A percentile compares a stretch with the other conserved stretches of the same genome.
These are phyloP conservation scores for Vitis riparia DNA, from an alignment of 164 flowering plant species.

Conservation along the genomic window DNA sequence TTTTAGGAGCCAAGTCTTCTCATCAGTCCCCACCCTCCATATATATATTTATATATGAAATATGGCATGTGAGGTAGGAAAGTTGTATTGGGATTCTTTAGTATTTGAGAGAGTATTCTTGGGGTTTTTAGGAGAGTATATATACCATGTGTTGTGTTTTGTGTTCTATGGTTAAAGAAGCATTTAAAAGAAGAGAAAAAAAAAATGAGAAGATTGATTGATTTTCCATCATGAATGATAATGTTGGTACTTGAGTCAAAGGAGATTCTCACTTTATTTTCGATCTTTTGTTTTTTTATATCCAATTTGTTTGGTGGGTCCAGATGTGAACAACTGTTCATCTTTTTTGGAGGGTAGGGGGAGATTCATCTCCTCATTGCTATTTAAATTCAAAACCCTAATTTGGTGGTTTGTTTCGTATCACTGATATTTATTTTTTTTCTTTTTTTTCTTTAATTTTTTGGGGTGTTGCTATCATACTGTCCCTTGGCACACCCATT, in stretches of 20 bases:
- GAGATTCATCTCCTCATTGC: not conserved
- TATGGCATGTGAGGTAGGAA: too few species aligned
- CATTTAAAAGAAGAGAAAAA: too few species aligned
- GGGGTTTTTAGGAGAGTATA: too few species aligned
- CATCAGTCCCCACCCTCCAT: not conserved
- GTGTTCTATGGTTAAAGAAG: too few species aligned
- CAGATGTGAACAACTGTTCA: slow-evolving; percentile 6
- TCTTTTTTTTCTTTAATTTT: not conserved
- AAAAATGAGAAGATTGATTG: not conserved
- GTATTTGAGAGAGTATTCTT: too few species aligned
- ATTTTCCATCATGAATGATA: slow-evolving; percentile 7
- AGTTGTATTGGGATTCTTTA: too few species aligned
- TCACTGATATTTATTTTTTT: not conserved
- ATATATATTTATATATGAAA: too few species aligned
- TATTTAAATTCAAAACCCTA: not conserved
- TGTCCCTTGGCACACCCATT: not conserved
- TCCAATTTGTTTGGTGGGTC: slow-evolving; percentile 18
- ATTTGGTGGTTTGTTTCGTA: not conserved
- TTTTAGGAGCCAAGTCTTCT: not conserved
- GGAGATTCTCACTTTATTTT: slow-evolving; percentile 15
- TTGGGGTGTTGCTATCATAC: not conserved
- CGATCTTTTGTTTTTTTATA: slow-evolving; percentile 5
- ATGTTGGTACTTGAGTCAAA: slow-evolving; percentile 19
- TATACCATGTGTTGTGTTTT: too few species aligned
- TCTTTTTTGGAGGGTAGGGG: not conserved